These are phyloP conservation scores for Aspergillus candidus DNA, from an alignment of 2,329 filamentous ascomycete genomes.

Conservation along the genomic window DNA sequence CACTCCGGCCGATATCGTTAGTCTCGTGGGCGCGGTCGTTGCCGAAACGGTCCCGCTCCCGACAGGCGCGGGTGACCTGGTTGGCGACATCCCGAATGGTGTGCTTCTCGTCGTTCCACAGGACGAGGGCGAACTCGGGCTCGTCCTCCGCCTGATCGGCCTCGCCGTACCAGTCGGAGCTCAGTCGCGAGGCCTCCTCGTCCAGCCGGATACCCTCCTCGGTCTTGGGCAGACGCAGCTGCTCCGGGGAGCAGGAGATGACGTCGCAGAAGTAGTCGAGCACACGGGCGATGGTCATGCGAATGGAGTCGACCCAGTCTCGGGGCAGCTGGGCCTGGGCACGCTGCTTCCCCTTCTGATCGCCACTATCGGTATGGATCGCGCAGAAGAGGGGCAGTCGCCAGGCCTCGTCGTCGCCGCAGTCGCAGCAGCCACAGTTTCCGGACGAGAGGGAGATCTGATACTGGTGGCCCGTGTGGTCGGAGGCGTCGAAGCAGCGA, in stretches of 20 bases:
- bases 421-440: slow-evolving; percentile 95
- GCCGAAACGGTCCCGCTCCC: slow-evolving; percentile 63
- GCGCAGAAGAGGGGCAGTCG: slow-evolving; percentile 74
- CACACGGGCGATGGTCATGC: slow-evolving; percentile 75
- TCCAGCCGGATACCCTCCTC: slow-evolving; percentile 73
- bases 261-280: slow-evolving; percentile 97
- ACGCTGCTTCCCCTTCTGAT: slow-evolving; percentile 43
- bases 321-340: slow-evolving; percentile 65
- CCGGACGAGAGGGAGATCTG: slow-evolving; percentile 81
- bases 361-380: slow-evolving; percentile 68
- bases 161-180: slow-evolving; percentile 64
- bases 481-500: slow-evolving; percentile 89
- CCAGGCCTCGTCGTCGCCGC: slow-evolving; percentile 94
- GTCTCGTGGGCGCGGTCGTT: slow-evolving; percentile 76
- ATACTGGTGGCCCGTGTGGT: slow-evolving; percentile 89
- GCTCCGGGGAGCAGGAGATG: slow-evolving; percentile 94
- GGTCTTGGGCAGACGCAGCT: slow-evolving; percentile 79
- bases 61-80: slow-evolving; percentile 85
- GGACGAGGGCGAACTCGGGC: slow-evolving; percentile 72
- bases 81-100: slow-evolving; percentile 85
- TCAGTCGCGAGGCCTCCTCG: slow-evolving; percentile 71
- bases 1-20: slow-evolving; percentile 78
- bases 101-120: slow-evolving; percentile 99
- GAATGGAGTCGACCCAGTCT: slow-evolving; percentile 70
- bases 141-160: slow-evolving; percentile 57